Conservation (phyloP, 345 rosid species). For the Kernera saxatilis region DNA sequence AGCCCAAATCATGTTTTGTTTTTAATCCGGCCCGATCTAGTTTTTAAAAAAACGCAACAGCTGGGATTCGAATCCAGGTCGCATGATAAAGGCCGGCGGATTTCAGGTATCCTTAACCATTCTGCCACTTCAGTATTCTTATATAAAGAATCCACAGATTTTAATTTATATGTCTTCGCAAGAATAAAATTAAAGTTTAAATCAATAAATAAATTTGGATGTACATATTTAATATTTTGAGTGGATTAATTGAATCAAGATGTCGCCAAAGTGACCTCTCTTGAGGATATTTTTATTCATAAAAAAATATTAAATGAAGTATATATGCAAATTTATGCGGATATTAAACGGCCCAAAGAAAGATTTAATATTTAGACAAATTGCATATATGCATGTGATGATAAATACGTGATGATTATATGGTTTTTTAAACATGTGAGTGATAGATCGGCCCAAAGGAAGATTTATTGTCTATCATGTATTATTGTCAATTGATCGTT, state of each 20-base stretch:
- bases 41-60: too few relatives aligned
- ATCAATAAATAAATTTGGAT: not conserved
- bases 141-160: not conserved
- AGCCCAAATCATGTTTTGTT: too few relatives aligned
- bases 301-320: not conserved
- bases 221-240: not conserved
- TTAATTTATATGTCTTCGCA: not conserved
- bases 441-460: not conserved
- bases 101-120: not conserved
- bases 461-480: not conserved
- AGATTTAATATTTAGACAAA: not conserved
- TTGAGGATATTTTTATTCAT: not conserved
- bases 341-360: not conserved
- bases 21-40: too few relatives aligned
- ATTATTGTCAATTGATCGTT: not conserved
- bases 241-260: not conserved
- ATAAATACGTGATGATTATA: not conserved
- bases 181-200: not conserved
- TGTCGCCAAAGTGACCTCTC: not conserved
- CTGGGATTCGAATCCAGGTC: too few relatives aligned
- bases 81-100: too few relatives aligned
- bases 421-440: not conserved
- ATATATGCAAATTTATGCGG: not conserved
- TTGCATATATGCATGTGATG: not conserved
- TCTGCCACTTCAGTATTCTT: not conserved